These are phyloP conservation scores for Echinochloa phyllopogon DNA, from an alignment of 176 grass and related monocot genomes.

Conservation along the genomic window DNA sequence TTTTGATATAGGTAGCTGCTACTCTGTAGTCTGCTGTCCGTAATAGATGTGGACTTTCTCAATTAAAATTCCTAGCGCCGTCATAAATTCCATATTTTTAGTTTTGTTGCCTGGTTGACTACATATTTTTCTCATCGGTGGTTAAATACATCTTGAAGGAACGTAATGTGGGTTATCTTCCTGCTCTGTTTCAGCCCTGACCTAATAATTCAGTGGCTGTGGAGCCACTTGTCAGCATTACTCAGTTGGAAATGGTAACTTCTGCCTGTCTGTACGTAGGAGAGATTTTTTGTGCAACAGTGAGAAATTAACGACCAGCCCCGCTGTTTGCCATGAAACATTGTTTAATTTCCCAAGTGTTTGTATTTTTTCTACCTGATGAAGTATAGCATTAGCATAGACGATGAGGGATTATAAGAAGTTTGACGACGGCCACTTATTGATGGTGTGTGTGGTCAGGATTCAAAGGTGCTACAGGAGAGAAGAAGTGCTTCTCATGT, in stretches of 20 bases:
- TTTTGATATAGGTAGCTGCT: slow-evolving; percentile 14
- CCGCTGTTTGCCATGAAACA: not conserved
- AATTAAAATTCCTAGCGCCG: slow-evolving; percentile 1
- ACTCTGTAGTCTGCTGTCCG: not conserved
- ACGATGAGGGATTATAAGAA: not conserved
- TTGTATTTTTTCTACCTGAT: not conserved
- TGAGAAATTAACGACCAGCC: not conserved
- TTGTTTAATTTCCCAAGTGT: no score
- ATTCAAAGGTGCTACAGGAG: not conserved
- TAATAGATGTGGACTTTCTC: not conserved
- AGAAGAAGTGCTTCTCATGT: slow-evolving; percentile 30
- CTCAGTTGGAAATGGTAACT: not conserved
- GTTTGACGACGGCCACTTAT: not conserved
- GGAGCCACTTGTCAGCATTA: not conserved
- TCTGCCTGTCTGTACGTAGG: not conserved
- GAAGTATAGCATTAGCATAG: not conserved
- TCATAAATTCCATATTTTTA: not conserved
- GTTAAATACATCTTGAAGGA: not conserved
- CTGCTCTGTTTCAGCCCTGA: not conserved
- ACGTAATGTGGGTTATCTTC: not conserved
- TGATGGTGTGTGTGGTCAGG: not conserved
- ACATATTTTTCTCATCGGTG: no score
- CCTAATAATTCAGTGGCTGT: not conserved
- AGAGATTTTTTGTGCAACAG: no score
- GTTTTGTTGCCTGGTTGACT: not conserved